Evolutionary conservation across 139 green algal species (phyloP).

Genomic region (Eudorina sp.): DNA sequence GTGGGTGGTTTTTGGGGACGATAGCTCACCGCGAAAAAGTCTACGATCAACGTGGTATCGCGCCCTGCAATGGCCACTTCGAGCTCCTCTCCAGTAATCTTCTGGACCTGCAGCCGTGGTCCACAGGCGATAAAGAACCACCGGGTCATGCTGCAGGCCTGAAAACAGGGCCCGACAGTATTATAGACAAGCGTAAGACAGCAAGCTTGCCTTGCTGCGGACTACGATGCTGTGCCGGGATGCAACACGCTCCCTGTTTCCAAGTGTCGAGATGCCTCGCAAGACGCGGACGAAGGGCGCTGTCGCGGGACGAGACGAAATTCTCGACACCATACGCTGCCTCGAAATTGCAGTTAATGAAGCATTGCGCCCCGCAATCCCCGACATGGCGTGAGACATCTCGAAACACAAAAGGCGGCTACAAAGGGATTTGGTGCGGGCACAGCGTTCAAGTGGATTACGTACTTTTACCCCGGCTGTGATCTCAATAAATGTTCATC

Average conservation of each 20-base stretch:
- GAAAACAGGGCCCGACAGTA: no score
- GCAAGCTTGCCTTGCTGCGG: background rate
- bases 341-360: background rate
- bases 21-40: slow-evolving; percentile 97
- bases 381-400: background rate
- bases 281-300: background rate
- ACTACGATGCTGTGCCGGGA: background rate
- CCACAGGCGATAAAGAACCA: background rate
- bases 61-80: slow-evolving; percentile 84
- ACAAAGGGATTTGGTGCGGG: no score
- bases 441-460: no score
- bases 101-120: slow-evolving; percentile 68
- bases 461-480: no score
- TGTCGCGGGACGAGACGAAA: background rate
- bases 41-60: slow-evolving; percentile 87
- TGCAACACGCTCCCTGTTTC: background rate
- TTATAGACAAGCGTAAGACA: background rate
- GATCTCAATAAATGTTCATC: no score
- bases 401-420: no score
- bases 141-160: background rate
- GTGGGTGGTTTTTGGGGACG: no score
- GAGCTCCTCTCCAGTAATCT: slow-evolving; percentile 87
- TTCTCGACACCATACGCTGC: background rate
- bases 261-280: no score
- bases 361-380: background rate